Percentiles rank a stretch among this genome's conserved stretches.
phyloP scores from a whole-genome alignment of 768 basidiomycete genomes.

The Suillus alpinus region DNA sequence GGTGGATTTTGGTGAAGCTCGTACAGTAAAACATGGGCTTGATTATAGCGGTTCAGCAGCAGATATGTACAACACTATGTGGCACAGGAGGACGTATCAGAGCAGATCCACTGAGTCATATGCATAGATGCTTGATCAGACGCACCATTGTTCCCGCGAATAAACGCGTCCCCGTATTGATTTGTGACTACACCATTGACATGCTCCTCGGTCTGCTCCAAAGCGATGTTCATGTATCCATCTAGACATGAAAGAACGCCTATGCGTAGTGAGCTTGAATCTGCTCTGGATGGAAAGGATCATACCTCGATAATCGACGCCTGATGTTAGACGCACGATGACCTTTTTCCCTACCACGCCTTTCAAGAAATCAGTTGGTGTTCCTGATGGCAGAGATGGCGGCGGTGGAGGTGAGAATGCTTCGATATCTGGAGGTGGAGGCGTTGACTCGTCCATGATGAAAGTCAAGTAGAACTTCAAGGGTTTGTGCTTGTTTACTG shows the following conservation, averaged over 20 bases:
- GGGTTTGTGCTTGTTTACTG: too few relatives aligned
- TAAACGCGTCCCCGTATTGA: constrained; percentile 92
- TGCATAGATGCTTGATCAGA: constrained; percentile 9
- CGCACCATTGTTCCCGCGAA: constrained; percentile 89
- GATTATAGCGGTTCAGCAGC: constrained; percentile 58
- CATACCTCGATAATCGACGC: constrained; percentile 90
- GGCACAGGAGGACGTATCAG: neutral
- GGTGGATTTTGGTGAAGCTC: neutral
- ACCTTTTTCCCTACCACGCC: constrained; percentile 96
- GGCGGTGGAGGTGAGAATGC: constrained; percentile 45
- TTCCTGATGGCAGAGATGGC: constrained; percentile 56
- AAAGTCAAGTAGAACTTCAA: neutral
- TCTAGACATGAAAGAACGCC: constrained; percentile 93
- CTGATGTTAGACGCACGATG: constrained; percentile 86
- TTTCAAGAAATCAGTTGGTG: constrained; percentile 91
- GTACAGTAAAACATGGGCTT: neutral
- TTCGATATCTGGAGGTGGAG: constrained; percentile 39
- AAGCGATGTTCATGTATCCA: constrained; percentile 98
- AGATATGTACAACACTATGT: constrained; percentile 73
- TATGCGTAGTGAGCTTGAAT: neutral
- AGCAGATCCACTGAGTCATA: neutral
- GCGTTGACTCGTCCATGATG: constrained; percentile 27
- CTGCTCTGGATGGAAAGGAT: constrained; percentile 4
- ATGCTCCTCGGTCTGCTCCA: constrained; percentile 97
- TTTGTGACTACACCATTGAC: constrained; percentile 87